These are phyloP conservation scores for Globisporangium barbulae DNA, from an alignment of 352 stramenopile species.

Conservation along the genomic window DNA sequence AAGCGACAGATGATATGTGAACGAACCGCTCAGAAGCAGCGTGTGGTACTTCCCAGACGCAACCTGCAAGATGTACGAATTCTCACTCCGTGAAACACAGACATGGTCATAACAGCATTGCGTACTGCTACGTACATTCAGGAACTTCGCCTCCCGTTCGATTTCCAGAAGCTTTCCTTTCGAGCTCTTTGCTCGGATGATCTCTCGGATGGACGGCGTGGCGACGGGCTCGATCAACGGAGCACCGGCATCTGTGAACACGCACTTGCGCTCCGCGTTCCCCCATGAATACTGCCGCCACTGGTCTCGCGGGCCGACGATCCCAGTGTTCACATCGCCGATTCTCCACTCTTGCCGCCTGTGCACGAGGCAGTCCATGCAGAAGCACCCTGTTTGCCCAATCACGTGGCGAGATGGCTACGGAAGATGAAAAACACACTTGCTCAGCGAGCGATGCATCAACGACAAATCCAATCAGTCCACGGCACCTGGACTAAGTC, in stretches of 20 bases:
- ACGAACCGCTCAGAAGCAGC: slow-evolving; percentile 60
- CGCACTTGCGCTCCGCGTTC: slow-evolving; percentile 43
- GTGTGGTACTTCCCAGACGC: slow-evolving; percentile 76
- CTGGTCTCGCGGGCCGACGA: slow-evolving; percentile 63
- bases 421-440: neutral
- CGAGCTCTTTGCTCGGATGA: slow-evolving; percentile 37
- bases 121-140: slow-evolving; percentile 23
- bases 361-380: slow-evolving; percentile 63
- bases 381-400: slow-evolving; percentile 75
- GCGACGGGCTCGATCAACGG: slow-evolving; percentile 21
- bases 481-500: slow-evolving; percentile 8
- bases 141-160: slow-evolving; percentile 69
- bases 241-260: slow-evolving; percentile 22
- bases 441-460: neutral
- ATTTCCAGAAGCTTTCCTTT: slow-evolving; percentile 38
- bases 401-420: slow-evolving; percentile 47
- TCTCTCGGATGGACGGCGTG: slow-evolving; percentile 49
- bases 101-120: neutral
- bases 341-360: slow-evolving; percentile 78
- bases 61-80: slow-evolving; percentile 28
- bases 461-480: neutral
- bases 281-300: slow-evolving; percentile 68
- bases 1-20: neutral
- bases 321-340: slow-evolving; percentile 55
- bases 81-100: neutral